These are phyloP conservation scores for Spathaspora hagerdaliae DNA, from an alignment of 805 yeast genomes.

Conservation along the genomic window DNA sequence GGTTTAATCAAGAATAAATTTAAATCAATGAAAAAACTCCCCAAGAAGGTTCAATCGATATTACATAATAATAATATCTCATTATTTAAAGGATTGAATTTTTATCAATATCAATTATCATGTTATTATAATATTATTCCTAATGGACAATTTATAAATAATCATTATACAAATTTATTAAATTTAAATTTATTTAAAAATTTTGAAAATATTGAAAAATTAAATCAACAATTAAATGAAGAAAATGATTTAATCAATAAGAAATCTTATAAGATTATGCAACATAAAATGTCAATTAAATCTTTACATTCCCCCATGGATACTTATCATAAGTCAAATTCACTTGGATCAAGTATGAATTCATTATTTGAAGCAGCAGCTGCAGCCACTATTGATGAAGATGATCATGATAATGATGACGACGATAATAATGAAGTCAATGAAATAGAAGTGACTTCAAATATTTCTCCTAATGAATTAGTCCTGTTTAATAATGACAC, in stretches of 20 bases:
- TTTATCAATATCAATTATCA: constrained; percentile 36
- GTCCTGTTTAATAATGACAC: constrained; percentile 1
- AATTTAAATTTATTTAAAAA: constrained; percentile 34
- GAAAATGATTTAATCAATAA: constrained; percentile 20
- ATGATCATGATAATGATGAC: constrained; percentile 1
- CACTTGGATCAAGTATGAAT: constrained; percentile 3
- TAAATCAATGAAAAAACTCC: constrained; percentile 24
- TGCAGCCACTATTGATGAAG: not conserved
- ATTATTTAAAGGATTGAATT: constrained; percentile 28
- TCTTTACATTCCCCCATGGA: constrained; percentile 2
- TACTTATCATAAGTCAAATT: not conserved
- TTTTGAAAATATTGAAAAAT: constrained; percentile 30
- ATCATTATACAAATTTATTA: constrained; percentile 34
- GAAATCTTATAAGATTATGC: constrained; percentile 21
- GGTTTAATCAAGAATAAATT: constrained; percentile 18
- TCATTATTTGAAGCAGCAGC: constrained; percentile 6
- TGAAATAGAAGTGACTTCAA: not conserved
- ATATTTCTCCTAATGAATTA: constrained; percentile 7
- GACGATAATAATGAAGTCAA: not conserved
- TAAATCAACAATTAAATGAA: constrained; percentile 21
- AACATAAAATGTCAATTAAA: constrained; percentile 22
- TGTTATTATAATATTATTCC: constrained; percentile 37
- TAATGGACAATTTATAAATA: constrained; percentile 20
- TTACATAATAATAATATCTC: constrained; percentile 26
- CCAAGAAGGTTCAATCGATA: constrained; percentile 32